Percentiles rank a stretch among this genome's conserved stretches.
These are phyloP conservation scores for Eucalyptus pauciflora DNA, from an alignment of 345 rosid genomes.

Conservation along the genomic window DNA sequence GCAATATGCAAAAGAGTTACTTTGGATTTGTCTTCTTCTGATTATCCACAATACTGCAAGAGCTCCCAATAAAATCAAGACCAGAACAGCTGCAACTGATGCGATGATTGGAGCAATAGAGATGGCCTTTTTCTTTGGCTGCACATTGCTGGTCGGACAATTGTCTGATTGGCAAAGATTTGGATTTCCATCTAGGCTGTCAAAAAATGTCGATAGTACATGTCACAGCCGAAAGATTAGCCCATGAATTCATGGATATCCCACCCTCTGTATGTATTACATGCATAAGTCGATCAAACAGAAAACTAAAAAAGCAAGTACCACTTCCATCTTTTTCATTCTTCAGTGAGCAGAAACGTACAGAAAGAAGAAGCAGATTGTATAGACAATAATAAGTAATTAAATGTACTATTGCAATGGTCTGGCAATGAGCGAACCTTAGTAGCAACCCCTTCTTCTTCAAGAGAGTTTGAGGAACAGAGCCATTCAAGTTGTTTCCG, in stretches of 20 bases:
- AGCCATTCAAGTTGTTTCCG: slow-evolving; percentile 29
- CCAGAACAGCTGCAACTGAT: no score
- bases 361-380: neutral
- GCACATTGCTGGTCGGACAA: no score
- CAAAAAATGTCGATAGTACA: neutral
- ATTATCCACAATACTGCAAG: slow-evolving; percentile 1
- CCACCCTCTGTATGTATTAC: neutral
- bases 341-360: neutral
- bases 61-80: no score
- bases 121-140: no score
- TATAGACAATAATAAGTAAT: neutral
- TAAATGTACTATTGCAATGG: neutral
- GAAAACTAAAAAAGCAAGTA: neutral
- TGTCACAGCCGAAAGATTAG: neutral
- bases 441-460: slow-evolving; percentile 11
- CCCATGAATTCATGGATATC: neutral
- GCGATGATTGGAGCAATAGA: no score
- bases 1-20: neutral
- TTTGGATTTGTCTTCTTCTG: slow-evolving; percentile 6
- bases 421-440: neutral
- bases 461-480: slow-evolving; percentile 16
- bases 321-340: neutral
- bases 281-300: neutral
- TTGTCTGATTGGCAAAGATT: no score
- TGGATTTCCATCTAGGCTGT: slow-evolving; percentile 34